These are phyloP conservation scores for Ogataea populi-albae DNA, from an alignment of 805 yeast genomes.

Conservation along the genomic window DNA sequence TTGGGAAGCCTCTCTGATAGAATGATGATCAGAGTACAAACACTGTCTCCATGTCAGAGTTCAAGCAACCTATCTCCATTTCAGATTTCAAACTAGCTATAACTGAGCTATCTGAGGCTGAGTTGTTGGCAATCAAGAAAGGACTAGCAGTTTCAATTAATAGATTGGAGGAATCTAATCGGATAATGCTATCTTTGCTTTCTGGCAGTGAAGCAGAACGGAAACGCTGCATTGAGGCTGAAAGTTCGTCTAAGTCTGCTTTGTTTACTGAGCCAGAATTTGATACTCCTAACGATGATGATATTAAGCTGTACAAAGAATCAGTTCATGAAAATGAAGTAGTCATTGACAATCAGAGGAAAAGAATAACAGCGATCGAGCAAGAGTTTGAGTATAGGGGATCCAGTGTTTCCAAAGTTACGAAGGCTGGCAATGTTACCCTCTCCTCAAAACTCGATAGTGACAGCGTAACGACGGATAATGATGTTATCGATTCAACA, in stretches of 20 bases:
- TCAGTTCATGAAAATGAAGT: constrained; percentile 53
- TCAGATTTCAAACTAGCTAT: constrained; percentile 30
- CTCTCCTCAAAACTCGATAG: too few relatives aligned
- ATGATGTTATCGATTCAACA: constrained; percentile 34
- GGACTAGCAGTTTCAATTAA: constrained; percentile 41
- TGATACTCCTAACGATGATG: constrained; percentile 32
- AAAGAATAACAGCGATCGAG: constrained; percentile 43
- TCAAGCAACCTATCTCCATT: constrained; percentile 26
- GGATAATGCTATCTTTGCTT: constrained; percentile 33
- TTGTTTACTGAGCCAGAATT: constrained; percentile 35
- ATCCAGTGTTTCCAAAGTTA: too few relatives aligned
- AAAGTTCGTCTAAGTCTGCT: constrained; percentile 32
- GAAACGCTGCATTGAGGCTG: background rate
- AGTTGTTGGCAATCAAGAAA: constrained; percentile 32
- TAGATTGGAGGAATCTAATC: constrained; percentile 52
- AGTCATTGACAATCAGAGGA: constrained; percentile 51
- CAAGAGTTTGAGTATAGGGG: constrained; percentile 48
- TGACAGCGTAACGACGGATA: too few relatives aligned
- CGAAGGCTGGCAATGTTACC: too few relatives aligned
- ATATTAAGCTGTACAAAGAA: constrained; percentile 50
- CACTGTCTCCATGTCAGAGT: constrained; percentile 22
- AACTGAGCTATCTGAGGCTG: constrained; percentile 41
- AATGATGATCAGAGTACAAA: too few relatives aligned
- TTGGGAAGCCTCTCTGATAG: too few relatives aligned
- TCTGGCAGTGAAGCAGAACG: background rate